Conservation (phyloP, 2,329 filamentous ascomycete species). For the Cordyceps cateniannulata region DNA sequence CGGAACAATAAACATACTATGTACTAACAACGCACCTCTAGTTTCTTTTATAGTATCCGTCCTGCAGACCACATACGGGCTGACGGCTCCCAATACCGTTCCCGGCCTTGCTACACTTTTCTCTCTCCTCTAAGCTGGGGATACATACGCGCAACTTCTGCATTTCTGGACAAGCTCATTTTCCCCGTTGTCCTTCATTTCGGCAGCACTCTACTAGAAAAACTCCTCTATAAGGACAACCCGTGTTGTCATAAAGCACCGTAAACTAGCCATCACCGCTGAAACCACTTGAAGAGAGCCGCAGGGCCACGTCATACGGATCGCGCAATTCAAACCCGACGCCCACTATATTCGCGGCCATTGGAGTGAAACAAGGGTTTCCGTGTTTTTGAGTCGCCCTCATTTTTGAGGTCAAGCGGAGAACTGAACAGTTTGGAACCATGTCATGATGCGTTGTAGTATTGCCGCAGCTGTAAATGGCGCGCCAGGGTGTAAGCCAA, state of each 20-base stretch:
- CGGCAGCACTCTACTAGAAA: neutral
- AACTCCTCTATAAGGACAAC: neutral
- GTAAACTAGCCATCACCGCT: neutral
- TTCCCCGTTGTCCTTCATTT: neutral
- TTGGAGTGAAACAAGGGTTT: neutral
- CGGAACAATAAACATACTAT: neutral
- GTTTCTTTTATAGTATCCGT: constrained; percentile 2
- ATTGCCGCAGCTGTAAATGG: neutral
- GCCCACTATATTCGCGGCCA: neutral
- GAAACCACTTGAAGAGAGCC: neutral
- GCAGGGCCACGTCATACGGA: neutral
- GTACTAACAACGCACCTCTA: neutral
- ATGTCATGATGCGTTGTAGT: neutral
- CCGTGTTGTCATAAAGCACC: neutral
- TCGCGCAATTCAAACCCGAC: neutral
- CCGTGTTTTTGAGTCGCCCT: neutral
- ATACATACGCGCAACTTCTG: neutral
- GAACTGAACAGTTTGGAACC: neutral
- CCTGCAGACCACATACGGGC: neutral
- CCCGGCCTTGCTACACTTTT: neutral
- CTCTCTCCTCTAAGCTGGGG: neutral
- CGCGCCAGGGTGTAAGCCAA: neutral
- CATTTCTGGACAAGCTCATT: neutral
- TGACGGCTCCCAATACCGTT: neutral
- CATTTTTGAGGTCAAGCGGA: neutral